Conservation (phyloP, 805 yeast genomes). For the Wickerhamomyces tratensis region DNA sequence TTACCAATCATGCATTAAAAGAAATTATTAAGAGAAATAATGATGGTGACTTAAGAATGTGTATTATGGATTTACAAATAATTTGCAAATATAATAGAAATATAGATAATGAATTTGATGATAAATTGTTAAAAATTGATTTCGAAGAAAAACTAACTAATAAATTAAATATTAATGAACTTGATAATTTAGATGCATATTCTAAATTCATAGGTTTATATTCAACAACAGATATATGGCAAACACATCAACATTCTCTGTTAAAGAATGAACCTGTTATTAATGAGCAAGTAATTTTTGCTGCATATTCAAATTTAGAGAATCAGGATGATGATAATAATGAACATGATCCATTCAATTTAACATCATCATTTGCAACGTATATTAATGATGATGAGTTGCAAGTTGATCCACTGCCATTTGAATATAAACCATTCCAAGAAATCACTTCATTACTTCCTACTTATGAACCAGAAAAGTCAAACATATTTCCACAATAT, state of each 20-base stretch:
- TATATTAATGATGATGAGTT: conserved; percentile 24
- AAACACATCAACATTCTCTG: conserved; percentile 4
- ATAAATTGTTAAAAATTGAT: background rate
- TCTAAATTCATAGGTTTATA: conserved; percentile 1
- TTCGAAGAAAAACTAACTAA: too few species aligned
- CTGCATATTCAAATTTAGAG: too few species aligned
- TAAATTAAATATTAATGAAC: background rate
- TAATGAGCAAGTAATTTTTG: too few species aligned
- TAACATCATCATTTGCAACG: background rate
- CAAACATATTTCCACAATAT: background rate
- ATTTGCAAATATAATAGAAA: conserved; percentile 16
- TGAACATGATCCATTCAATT: background rate
- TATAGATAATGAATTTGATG: background rate
- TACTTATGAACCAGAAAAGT: background rate
- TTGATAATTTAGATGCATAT: background rate
- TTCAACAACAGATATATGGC: conserved; percentile 9
- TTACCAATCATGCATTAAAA: conserved; percentile 22
- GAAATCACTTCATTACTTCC: conserved; percentile 6
- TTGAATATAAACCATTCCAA: conserved; percentile 27
- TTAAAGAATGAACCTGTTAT: too few species aligned
- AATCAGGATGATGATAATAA: conserved; percentile 19
- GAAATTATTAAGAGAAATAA: conserved; percentile 17
- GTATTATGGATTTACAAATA: conserved; percentile 35
- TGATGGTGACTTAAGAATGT: conserved; percentile 35
- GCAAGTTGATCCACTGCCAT: conserved; percentile 23